Conservation (phyloP, 768 basidiomycete species). For the Russula ochroleuca region DNA sequence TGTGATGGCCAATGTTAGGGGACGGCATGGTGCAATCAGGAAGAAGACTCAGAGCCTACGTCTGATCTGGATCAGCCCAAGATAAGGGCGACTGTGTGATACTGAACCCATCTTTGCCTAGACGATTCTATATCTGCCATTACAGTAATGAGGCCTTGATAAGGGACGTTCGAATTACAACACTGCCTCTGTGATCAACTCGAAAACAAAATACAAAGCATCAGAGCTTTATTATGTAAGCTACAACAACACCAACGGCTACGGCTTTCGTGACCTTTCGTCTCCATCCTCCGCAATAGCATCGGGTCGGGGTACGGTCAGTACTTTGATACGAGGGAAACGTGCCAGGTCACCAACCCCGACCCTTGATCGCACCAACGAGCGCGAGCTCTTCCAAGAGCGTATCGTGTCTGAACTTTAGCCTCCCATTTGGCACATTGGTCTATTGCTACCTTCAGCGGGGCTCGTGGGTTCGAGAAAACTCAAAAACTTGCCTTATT, state of each 20-base stretch:
- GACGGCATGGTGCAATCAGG: too few species aligned
- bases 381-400: conserved; percentile 79
- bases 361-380: conserved; percentile 38
- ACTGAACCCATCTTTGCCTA: too few species aligned
- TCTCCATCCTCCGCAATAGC: neutral
- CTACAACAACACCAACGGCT: neutral
- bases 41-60: too few species aligned
- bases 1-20: too few species aligned
- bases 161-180: too few species aligned
- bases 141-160: too few species aligned
- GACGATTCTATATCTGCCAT: too few species aligned
- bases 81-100: too few species aligned
- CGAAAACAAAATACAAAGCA: neutral
- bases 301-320: neutral
- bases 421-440: conserved; percentile 90
- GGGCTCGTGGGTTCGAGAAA: too few species aligned
- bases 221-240: neutral
- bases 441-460: conserved; percentile 49
- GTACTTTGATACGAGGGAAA: neutral
- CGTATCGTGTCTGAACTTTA: conserved; percentile 89
- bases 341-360: neutral
- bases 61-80: too few species aligned
- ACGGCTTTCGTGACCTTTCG: neutral
- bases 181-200: too few species aligned
- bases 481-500: conserved; percentile 62